Base-by-base conservation (phyloP, 108 stramenopile genomes). In the Conticribra guillardii region DNA sequence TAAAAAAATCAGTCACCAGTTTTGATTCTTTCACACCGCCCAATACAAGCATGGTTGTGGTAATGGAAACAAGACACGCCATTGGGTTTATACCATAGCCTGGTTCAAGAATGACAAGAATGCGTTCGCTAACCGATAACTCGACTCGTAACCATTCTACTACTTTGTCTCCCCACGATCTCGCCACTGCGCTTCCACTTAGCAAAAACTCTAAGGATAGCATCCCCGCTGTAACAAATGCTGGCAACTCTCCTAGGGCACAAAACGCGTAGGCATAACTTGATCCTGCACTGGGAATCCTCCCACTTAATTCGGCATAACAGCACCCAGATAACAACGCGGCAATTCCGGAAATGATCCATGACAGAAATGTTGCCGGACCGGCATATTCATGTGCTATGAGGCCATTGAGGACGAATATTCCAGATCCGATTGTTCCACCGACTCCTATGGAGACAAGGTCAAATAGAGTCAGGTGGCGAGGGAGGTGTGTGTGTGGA, bases 81-180 rank as follows among this genome's bases (percentile, higher is more conserved):
- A 68, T 55, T 4, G 84, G 84, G 73, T 82, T 84, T 14, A 82
- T 67, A n/a, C 66, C 72, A 24, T 77, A 73, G 17, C 83, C 80
- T 32, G 89, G 87, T 8, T 83, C 72, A 0, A 90, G 71, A 45
- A 83, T 11, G 7, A 21, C 30, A 30, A 56, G 37, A 14, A 33
- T 45, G 55, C 48, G 51, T 16, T 65, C 68, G 5, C 66, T 60
- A 0, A 63, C 68, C 45, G 66, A 51, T 47, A 72, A 60, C 48
- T 81, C 54, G 19, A 69, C 81, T 29, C 48, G 55, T 23, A 86
- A 32, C 89, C 92, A 96, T 52, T 81, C 78, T 21, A 90, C 58
- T 22, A 95, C 79, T 74, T 96, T 97, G 59, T 96, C 93, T 9
- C 97, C 97, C 97, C 97, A 97, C 44, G 67, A 80, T 44, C 84